Evolutionary conservation across 2,329 filamentous ascomycete genomes (phyloP).

Genomic region (Penicillium griseofulvum): DNA sequence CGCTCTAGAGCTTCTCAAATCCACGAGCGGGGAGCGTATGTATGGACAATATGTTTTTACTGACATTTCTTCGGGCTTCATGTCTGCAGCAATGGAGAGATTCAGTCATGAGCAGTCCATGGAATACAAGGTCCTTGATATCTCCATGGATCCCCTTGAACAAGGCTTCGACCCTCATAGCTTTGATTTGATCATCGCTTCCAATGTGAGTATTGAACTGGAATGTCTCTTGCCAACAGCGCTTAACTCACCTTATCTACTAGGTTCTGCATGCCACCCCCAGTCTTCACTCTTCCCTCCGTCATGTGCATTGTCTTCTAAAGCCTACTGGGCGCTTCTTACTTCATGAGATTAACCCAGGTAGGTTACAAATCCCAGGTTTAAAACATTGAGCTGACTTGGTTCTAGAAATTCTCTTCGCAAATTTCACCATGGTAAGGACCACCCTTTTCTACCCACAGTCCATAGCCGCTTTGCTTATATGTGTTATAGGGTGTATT

Average conservation of each 20-base stretch:
- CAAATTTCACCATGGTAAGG: slow-evolving; percentile 4
- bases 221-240: rapidly evolving
- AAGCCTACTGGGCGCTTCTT: slow-evolving; percentile 48
- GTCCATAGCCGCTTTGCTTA: neutral
- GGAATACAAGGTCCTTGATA: slow-evolving; percentile 7
- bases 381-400: neutral
- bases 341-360: slow-evolving; percentile 40
- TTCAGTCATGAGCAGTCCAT: neutral
- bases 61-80: slow-evolving; percentile 15
- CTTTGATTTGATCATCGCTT: slow-evolving; percentile 11
- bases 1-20: slow-evolving; percentile 6
- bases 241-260: neutral
- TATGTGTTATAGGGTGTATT: neutral
- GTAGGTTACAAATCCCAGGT: neutral
- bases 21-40: neutral
- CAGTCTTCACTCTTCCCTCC: slow-evolving; percentile 19
- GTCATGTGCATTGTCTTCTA: slow-evolving; percentile 26
- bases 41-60: slow-evolving; percentile 17
- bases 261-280: slow-evolving; percentile 19
- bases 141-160: neutral
- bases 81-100: slow-evolving; percentile 1
- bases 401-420: slow-evolving; percentile 1
- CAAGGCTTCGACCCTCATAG: slow-evolving; percentile 5
- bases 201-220: slow-evolving; percentile 1
- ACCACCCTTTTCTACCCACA: neutral